phyloP scores from a whole-genome alignment of 2,329 filamentous ascomycete genomes.

The Phoma herbarum region DNA sequence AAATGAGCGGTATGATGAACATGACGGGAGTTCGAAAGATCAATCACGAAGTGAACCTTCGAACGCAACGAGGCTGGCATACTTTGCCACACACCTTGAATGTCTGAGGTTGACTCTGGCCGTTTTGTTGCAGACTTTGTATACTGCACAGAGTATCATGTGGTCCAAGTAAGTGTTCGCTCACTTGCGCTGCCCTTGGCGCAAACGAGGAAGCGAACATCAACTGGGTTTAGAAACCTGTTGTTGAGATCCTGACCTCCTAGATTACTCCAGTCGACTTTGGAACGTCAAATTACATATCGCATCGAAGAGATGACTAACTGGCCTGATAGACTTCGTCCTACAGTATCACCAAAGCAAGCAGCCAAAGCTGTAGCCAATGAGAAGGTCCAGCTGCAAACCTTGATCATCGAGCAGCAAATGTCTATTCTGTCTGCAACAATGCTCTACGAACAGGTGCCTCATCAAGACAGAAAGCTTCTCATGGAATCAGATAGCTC shows the following conservation, averaged over 20 bases:
- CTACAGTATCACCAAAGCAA: conserved; percentile 45
- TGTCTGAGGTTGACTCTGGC: conserved; percentile 47
- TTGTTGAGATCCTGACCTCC: background rate
- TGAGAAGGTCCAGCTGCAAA: conserved; percentile 50
- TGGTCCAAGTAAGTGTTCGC: conserved; percentile 48
- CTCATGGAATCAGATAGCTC: conserved; percentile 45
- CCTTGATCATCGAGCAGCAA: conserved; percentile 52
- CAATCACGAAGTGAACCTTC: background rate
- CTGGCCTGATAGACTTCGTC: conserved; percentile 33
- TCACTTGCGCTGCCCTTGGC: background rate
- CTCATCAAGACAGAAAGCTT: conserved; percentile 27
- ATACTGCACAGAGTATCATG: conserved; percentile 50
- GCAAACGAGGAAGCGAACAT: background rate
- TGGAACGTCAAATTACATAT: background rate
- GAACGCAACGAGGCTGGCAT: conserved; percentile 35
- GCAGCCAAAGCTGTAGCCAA: conserved; percentile 45
- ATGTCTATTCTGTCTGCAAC: conserved; percentile 43
- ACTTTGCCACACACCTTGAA: conserved; percentile 48
- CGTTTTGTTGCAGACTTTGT: conserved; percentile 51
- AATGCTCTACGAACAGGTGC: conserved; percentile 28
- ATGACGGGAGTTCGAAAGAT: background rate
- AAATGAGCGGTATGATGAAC: conserved; percentile 14
- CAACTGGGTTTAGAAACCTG: background rate
- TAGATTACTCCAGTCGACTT: background rate
- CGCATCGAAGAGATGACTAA: background rate